These are phyloP conservation scores for Edaphochlamys debaryana DNA, from an alignment of 139 green algal genomes.

Conservation along the genomic window DNA sequence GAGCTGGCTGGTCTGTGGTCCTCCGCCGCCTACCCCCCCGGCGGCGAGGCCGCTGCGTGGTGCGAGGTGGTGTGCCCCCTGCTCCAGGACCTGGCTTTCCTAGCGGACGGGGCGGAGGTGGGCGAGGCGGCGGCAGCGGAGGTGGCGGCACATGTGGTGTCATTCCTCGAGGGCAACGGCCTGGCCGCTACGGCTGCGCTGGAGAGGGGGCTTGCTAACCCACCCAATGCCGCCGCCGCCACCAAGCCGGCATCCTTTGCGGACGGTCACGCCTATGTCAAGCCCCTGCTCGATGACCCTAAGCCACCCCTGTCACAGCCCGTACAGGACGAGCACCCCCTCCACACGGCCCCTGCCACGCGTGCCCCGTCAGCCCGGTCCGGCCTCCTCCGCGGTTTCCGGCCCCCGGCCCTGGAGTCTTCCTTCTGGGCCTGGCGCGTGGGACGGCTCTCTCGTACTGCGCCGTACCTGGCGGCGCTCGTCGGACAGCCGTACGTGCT, in stretches of 20 bases:
- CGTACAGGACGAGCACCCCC: no score
- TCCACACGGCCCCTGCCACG: no score
- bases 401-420: not conserved
- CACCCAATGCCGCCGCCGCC: no score
- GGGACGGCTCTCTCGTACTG: not conserved
- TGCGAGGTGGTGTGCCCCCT: not conserved
- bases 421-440: not conserved
- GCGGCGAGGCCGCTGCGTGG: no score
- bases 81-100: not conserved
- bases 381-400: not conserved
- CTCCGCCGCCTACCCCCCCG: not conserved
- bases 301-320: no score
- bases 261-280: no score
- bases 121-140: no score
- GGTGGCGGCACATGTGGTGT: not conserved
- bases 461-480: not conserved
- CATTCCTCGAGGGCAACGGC: not conserved
- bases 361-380: not conserved
- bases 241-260: no score
- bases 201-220: no score
- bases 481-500: not conserved
- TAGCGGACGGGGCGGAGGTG: not conserved
- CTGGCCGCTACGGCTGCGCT: not conserved
- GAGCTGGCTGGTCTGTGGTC: not conserved
- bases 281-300: no score